These are phyloP conservation scores for Dendrobium chrysotoxum DNA, from an alignment of 106 monocot species.

Conservation along the genomic window DNA sequence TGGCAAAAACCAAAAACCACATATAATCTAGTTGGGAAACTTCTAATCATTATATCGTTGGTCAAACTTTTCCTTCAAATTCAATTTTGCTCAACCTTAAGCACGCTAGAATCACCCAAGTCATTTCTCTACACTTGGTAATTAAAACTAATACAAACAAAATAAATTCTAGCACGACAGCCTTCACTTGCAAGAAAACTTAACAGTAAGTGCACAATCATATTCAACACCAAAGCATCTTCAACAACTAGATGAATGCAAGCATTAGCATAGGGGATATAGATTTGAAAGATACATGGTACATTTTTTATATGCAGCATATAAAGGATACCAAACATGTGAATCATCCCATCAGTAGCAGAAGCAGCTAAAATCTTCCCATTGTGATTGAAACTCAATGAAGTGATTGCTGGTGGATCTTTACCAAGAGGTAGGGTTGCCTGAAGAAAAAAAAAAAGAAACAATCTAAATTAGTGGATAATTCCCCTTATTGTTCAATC, in stretches of 20 bases:
- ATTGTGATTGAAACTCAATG: constrained; percentile 92
- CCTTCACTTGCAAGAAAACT: not conserved
- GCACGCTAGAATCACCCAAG: no score
- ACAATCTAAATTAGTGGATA: constrained; percentile 12
- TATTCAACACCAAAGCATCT: not conserved
- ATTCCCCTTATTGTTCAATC: not conserved
- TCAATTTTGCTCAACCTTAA: no score
- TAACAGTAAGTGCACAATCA: not conserved
- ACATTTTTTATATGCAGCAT: not conserved
- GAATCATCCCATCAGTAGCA: constrained; percentile 96
- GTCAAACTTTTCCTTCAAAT: no score
- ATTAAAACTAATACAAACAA: no score
- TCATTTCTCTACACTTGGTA: no score
- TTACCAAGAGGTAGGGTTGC: constrained; percentile 89
- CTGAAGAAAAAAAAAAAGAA: constrained; percentile 32
- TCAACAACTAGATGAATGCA: not conserved
- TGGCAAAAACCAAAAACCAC: no score
- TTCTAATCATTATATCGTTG: no score
- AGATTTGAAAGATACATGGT: not conserved
- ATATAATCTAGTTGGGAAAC: no score
- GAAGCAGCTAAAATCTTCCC: constrained; percentile 95
- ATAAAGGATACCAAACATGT: constrained; percentile 70
- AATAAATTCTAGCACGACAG: not conserved
- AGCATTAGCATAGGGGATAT: not conserved
- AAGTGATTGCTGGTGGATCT: constrained; percentile 95